Evolutionary conservation across 257 asterid species (phyloP), one percentile per base, ranked within the genome.

Genomic region (Solanum chilense): DNA sequence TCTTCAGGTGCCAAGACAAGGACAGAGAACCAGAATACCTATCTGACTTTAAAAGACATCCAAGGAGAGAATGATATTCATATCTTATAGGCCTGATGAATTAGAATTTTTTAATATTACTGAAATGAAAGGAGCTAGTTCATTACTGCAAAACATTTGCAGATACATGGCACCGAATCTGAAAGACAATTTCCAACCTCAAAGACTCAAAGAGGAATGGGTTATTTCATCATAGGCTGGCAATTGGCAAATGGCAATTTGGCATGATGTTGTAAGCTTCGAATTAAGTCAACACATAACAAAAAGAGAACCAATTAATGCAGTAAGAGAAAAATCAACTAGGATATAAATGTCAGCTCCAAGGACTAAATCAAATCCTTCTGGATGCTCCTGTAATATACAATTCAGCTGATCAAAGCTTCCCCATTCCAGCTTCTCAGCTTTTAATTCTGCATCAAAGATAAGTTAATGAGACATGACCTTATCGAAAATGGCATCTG

Each of bases 321-420:
- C 35, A 49, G 25, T 20, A 31, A 16, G 88, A 86, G 29, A 86
- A 35, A 45, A 60, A 89, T 13, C 84, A 45, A 85, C 86, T 49
- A 85, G 99, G 99, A 95, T 96, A 96, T 96, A 97, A 77, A 97
- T 97, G 94, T 97, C 99, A 84, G 98, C 99, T 88, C 99, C 99
- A 80, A 97, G 96, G 78, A 97, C 91, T 88, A 95, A 92, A 91
- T 97, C 98, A 86, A 95, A 97, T 91, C 98, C 99, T 87, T 86
- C 86, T 1, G 94, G 92, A 88, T 91, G 95, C 89, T 66, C 89
- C 88, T 91, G 89, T 91, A 97, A 87, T 74, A 97, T 90, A 85
- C 25, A 6, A 86, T 95, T 75, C 80, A 95, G 91, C 88, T 97
- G 99, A 87, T 94, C 97, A 31, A 92, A 37, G 86, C 93, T 89